Percentiles rank a stretch among this genome's conserved stretches.
Evolutionary conservation across 441 rosid species (phyloP).

Genomic region (Euphorbia schlechtendalii): DNA sequence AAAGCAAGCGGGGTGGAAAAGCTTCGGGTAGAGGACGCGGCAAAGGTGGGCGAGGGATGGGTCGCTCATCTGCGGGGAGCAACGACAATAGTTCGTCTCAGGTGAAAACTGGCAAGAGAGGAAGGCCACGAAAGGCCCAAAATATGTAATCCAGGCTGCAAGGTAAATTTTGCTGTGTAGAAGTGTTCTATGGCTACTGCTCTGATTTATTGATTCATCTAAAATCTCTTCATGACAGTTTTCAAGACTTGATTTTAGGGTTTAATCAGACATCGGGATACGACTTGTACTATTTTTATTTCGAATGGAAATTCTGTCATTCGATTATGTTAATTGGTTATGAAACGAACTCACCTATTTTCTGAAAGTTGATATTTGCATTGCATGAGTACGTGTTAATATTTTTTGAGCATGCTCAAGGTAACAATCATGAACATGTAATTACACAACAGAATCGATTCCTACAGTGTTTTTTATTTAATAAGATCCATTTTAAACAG

Average conservation of each 20-base stretch:
- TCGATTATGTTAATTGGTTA: not conserved
- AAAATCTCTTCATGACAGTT: conserved; percentile 11
- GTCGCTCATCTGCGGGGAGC: conserved; percentile 32
- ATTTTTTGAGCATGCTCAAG: no score
- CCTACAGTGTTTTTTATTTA: no score
- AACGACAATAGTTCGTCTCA: conserved; percentile 32
- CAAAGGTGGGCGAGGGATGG: conserved; percentile 31
- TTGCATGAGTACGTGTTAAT: no score
- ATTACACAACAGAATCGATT: no score
- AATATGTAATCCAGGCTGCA: not conserved
- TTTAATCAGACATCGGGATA: conserved; percentile 1
- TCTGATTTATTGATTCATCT: conserved; percentile 9
- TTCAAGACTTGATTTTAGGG: not conserved
- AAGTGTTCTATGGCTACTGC: conserved; percentile 20
- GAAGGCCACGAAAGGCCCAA: conserved; percentile 68
- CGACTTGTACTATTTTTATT: conserved; percentile 9
- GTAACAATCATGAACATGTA: no score
- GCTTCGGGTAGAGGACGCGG: conserved; percentile 40
- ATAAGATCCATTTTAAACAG: no score
- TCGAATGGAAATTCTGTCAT: not conserved
- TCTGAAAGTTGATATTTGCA: no score
- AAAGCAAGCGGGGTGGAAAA: conserved; percentile 37
- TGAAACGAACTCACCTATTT: not conserved
- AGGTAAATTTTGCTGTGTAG: conserved; percentile 40
- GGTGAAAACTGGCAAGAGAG: conserved; percentile 55